Evolutionary conservation across 164 flowering plant species (phyloP).

Genomic region (Taxillus chinensis): DNA sequence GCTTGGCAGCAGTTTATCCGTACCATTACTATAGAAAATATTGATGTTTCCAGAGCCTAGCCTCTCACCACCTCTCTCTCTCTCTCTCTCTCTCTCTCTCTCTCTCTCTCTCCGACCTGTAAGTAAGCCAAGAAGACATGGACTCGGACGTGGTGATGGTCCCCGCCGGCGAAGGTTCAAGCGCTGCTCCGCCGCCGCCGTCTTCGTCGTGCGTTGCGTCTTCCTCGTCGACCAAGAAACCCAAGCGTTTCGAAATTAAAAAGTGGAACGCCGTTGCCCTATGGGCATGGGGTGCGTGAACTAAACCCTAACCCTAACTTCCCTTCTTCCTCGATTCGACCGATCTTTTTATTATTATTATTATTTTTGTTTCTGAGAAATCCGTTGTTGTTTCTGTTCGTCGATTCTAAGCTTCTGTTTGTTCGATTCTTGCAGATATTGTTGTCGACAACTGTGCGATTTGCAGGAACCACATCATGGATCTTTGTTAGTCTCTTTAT

Average conservation of each 20-base stretch:
- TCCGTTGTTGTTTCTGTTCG: neutral
- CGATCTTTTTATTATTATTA: no score
- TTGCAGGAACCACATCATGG: constrained; percentile 88
- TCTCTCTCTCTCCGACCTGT: neutral
- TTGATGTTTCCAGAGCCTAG: no score
- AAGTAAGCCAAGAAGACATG: constrained; percentile 15
- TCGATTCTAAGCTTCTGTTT: neutral
- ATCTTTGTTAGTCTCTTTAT: constrained; percentile 50
- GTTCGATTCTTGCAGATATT: constrained; percentile 36
- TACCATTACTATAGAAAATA: no score
- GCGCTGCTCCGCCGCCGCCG: constrained; percentile 19
- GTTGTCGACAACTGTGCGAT: constrained; percentile 83
- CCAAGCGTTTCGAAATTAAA: constrained; percentile 72
- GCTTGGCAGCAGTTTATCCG: no score
- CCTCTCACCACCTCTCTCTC: neutral
- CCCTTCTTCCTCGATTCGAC: neutral
- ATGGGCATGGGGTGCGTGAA: constrained; percentile 72
- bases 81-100: neutral
- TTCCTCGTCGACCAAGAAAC: constrained; percentile 29
- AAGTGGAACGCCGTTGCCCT: constrained; percentile 86
- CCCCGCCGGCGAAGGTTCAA: constrained; percentile 36
- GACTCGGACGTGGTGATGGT: constrained; percentile 34
- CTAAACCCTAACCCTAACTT: constrained; percentile 16
- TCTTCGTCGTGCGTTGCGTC: constrained; percentile 21
- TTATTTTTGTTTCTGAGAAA: neutral